A percentile compares a stretch with the other conserved stretches of the same genome.
phyloP scores from a whole-genome alignment of 441 rosid species.

The Arabidopsis hybrid region DNA sequence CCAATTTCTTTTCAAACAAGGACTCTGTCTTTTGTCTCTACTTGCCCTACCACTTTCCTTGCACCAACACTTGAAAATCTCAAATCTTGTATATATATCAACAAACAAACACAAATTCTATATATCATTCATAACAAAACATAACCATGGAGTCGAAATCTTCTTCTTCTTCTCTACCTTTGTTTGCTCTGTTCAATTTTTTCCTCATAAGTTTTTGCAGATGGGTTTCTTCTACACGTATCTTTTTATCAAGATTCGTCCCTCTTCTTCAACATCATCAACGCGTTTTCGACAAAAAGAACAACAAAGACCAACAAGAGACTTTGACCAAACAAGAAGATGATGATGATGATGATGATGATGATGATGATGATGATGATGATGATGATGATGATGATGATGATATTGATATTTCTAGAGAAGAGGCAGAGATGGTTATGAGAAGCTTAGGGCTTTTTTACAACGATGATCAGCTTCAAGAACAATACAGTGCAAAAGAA shows the following conservation, averaged over 20 bases:
- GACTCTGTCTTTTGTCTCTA: constrained; percentile 31
- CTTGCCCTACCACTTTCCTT: constrained; percentile 29
- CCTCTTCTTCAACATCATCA: constrained; percentile 37
- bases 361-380: too few relatives aligned
- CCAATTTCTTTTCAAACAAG: constrained; percentile 19
- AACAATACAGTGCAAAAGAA: constrained; percentile 32
- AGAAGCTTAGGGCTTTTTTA: constrained; percentile 52
- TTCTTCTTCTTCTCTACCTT: constrained; percentile 23
- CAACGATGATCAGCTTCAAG: constrained; percentile 41
- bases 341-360: neutral
- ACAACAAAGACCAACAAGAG: neutral
- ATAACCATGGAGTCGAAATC: constrained; percentile 28
- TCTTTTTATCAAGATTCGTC: constrained; percentile 28
- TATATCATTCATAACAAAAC: constrained; percentile 11
- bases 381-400: too few relatives aligned
- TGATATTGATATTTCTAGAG: constrained; percentile 23
- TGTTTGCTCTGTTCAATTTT: constrained; percentile 29
- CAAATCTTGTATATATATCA: constrained; percentile 16
- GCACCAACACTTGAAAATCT: constrained; percentile 4
- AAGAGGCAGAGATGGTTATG: constrained; percentile 70
- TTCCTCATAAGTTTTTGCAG: constrained; percentile 32
- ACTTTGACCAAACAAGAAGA: constrained; percentile 17
- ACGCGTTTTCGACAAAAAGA: constrained; percentile 12
- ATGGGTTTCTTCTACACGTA: constrained; percentile 41
- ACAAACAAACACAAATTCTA: constrained; percentile 4